These are phyloP conservation scores for Crucibulum cyathiforme DNA, from an alignment of 1,284 basidiomycete species.

Conservation along the genomic window DNA sequence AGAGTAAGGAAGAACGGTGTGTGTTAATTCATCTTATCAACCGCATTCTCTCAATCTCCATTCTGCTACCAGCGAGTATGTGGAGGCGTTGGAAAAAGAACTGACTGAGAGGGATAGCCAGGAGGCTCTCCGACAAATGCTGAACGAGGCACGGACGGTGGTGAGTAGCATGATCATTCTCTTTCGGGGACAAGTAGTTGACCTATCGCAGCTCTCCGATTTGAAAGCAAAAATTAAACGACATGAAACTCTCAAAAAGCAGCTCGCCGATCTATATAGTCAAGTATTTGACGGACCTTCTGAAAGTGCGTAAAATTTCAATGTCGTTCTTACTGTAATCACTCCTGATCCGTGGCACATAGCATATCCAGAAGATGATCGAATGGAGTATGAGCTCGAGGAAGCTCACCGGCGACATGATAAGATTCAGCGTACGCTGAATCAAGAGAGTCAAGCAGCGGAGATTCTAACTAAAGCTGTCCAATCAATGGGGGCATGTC, in stretches of 20 bases:
- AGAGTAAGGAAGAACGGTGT: conserved; percentile 49
- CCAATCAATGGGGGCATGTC: conserved; percentile 33
- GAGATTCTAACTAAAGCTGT: conserved; percentile 43
- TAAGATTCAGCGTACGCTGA: conserved; percentile 39
- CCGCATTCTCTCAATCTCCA: background rate
- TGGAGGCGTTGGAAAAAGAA: conserved; percentile 49
- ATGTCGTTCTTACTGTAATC: background rate
- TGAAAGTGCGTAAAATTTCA: conserved; percentile 25
- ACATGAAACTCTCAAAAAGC: conserved; percentile 36
- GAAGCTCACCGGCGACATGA: conserved; percentile 36
- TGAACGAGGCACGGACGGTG: conserved; percentile 38
- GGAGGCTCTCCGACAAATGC: conserved; percentile 34
- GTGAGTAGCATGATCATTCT: conserved; percentile 26
- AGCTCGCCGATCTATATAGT: conserved; percentile 43
- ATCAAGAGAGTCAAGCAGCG: conserved; percentile 43
- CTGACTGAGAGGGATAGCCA: conserved; percentile 41
- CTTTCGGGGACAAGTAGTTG: background rate
- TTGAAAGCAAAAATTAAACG: conserved; percentile 33
- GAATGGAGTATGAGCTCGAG: conserved; percentile 41
- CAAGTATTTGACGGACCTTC: conserved; percentile 50
- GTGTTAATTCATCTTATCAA: conserved; percentile 1
- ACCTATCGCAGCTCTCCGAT: conserved; percentile 29
- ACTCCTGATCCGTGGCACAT: background rate
- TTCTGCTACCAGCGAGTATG: conserved; percentile 41
- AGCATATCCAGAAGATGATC: conserved; percentile 48